Evolutionary conservation across 495 filamentous ascomycete genomes (phyloP).

Genomic region (Annulohypoxylon moriforme): DNA sequence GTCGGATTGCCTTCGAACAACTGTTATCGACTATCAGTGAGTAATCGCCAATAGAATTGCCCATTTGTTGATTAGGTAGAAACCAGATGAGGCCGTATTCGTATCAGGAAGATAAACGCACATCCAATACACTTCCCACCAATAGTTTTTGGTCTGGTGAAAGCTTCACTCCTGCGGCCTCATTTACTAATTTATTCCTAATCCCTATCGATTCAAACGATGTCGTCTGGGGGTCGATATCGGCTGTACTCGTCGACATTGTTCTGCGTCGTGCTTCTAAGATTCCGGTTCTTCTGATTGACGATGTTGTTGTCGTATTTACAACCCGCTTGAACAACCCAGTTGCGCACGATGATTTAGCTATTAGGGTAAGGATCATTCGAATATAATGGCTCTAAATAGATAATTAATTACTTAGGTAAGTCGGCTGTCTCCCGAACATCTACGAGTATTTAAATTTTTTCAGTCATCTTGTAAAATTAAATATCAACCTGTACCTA

Average conservation of each 20-base stretch:
- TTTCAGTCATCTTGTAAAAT: no score
- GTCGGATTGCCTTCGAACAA: slow-evolving; percentile 68
- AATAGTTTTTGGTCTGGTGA: slow-evolving; percentile 59
- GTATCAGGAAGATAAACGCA: slow-evolving; percentile 31
- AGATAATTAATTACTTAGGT: no score
- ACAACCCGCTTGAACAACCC: neutral
- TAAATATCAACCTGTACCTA: no score
- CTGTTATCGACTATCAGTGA: slow-evolving; percentile 32
- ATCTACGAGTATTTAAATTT: no score
- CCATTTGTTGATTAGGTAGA: no score
- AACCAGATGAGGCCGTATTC: neutral
- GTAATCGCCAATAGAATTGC: neutral
- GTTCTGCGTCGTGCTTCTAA: neutral
- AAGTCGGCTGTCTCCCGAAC: no score
- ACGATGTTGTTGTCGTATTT: neutral
- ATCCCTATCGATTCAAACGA: slow-evolving; percentile 48
- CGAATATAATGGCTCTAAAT: no score
- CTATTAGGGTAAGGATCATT: neutral
- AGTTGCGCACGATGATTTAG: neutral
- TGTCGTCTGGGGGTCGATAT: neutral
- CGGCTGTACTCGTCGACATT: slow-evolving; percentile 10
- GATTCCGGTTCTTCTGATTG: neutral
- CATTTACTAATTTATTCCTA: slow-evolving; percentile 62
- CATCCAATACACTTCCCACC: slow-evolving; percentile 67
- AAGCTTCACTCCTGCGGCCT: slow-evolving; percentile 59